phyloP scores from a whole-genome alignment of 2,329 filamentous ascomycete species.

The Talaromyces piceae region DNA sequence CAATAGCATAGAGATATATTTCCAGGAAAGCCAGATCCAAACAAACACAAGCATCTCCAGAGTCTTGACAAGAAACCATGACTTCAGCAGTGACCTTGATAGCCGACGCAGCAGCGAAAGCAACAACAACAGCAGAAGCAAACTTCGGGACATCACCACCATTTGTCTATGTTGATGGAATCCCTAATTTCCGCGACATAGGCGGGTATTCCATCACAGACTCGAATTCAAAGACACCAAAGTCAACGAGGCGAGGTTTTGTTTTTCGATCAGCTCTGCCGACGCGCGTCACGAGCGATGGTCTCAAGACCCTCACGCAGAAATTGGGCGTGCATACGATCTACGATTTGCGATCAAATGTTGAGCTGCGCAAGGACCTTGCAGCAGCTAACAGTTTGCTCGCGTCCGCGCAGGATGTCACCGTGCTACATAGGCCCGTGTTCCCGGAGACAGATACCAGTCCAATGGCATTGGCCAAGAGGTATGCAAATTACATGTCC shows the following conservation, averaged over 20 bases:
- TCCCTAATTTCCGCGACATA: slow-evolving; percentile 62
- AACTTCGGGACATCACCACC: not conserved
- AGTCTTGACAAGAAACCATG: too few species aligned
- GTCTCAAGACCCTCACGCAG: slow-evolving; percentile 44
- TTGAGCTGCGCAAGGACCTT: slow-evolving; percentile 35
- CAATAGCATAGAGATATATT: too few species aligned
- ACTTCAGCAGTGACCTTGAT: not conserved
- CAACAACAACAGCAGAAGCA: too few species aligned
- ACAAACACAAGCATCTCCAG: too few species aligned
- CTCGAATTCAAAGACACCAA: too few species aligned
- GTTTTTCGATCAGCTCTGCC: slow-evolving; percentile 66
- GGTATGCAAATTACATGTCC: slow-evolving; percentile 55
- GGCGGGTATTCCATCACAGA: slow-evolving; percentile 49
- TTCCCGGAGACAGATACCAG: slow-evolving; percentile 58
- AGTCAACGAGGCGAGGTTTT: slow-evolving; percentile 31
- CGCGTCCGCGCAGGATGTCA: slow-evolving; percentile 17
- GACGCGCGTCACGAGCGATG: slow-evolving; percentile 48
- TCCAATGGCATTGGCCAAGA: slow-evolving; percentile 54
- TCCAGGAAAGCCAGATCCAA: too few species aligned
- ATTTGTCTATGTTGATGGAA: slow-evolving; percentile 40
- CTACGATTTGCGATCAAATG: slow-evolving; percentile 60
- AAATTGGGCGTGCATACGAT: slow-evolving; percentile 55
- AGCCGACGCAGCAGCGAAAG: not conserved
- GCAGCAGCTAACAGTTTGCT: not conserved
- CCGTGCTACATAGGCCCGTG: slow-evolving; percentile 54